Conservation (phyloP, 1,284 basidiomycete species). For the Ustilago bromivora region DNA sequence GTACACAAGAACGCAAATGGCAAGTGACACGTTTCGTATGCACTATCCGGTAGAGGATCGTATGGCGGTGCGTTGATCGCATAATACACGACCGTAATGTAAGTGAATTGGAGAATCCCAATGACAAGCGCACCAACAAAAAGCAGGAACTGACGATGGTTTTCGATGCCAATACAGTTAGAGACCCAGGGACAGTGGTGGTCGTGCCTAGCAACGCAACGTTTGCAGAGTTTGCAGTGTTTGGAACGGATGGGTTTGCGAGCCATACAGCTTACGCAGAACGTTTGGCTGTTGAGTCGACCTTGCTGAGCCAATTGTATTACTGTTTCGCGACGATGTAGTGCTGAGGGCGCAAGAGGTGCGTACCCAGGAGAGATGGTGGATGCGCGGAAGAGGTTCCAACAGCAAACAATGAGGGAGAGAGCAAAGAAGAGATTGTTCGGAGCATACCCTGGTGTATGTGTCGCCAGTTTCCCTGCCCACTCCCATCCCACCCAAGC, state of each 20-base stretch:
- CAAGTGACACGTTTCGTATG: slow-evolving; percentile 75
- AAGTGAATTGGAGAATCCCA: slow-evolving; percentile 84
- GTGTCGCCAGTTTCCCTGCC: slow-evolving; percentile 74
- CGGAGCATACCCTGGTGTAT: slow-evolving; percentile 74
- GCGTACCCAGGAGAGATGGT: slow-evolving; percentile 91
- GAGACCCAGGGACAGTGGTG: slow-evolving; percentile 98
- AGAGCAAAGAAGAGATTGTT: slow-evolving; percentile 82
- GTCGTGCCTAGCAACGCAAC: slow-evolving; percentile 78
- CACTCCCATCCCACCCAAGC: slow-evolving; percentile 88
- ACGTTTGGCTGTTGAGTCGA: slow-evolving; percentile 90
- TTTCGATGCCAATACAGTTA: slow-evolving; percentile 95
- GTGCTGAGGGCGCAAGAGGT: slow-evolving; percentile 74
- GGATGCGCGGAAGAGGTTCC: slow-evolving; percentile 90
- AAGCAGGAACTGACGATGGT: slow-evolving; percentile 92
- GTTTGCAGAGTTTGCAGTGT: slow-evolving; percentile 91
- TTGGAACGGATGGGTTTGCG: slow-evolving; percentile 92
- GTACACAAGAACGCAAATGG: slow-evolving; percentile 77
- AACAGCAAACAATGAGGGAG: slow-evolving; percentile 79
- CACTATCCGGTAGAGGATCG: slow-evolving; percentile 40
- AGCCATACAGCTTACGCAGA: slow-evolving; percentile 94
- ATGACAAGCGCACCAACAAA: slow-evolving; percentile 87
- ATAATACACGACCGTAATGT: slow-evolving; percentile 76
- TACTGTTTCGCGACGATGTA: slow-evolving; percentile 55
- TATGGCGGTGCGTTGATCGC: slow-evolving; percentile 43
- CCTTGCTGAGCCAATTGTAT: slow-evolving; percentile 80